Percentiles rank a stretch among this genome's conserved stretches.
phyloP scores from a whole-genome alignment of 1,284 basidiomycete genomes.

The Stygiomarasmius scandens region DNA sequence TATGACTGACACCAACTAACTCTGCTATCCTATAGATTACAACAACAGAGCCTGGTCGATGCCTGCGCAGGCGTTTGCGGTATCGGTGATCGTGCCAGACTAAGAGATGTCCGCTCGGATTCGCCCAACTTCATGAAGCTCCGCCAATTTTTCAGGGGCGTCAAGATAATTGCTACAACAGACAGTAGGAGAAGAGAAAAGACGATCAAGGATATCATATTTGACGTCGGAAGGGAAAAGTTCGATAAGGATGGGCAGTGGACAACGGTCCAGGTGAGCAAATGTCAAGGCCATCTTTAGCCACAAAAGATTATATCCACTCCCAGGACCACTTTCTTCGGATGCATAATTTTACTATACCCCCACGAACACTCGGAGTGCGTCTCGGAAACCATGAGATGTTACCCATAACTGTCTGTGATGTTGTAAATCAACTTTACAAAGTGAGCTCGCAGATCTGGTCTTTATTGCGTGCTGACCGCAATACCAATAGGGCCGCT shows the following conservation, averaged over 20 bases:
- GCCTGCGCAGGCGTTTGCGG: not conserved
- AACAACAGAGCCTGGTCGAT: not conserved
- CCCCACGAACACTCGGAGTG: conserved; percentile 28
- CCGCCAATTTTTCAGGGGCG: conserved; percentile 30
- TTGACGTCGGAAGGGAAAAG: conserved; percentile 28
- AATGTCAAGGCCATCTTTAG: not conserved
- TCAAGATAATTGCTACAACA: conserved; percentile 32
- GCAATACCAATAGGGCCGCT: conserved; percentile 24
- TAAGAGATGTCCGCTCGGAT: not conserved
- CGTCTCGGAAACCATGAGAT: conserved; percentile 28
- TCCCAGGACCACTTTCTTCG: conserved; percentile 34
- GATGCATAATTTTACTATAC: conserved; percentile 26
- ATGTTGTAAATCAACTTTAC: conserved; percentile 31
- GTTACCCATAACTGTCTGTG: conserved; percentile 32
- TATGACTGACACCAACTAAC: not conserved
- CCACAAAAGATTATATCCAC: not conserved
- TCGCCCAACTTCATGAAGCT: conserved; percentile 18
- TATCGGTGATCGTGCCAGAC: not conserved
- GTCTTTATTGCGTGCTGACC: not conserved
- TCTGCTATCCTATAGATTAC: not conserved
- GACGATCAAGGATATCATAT: conserved; percentile 35
- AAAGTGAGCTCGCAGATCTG: conserved; percentile 21
- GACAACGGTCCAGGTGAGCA: conserved; percentile 30
- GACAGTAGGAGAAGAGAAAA: conserved; percentile 27
- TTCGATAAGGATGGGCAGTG: conserved; percentile 37